Evolutionary conservation across 139 green algal genomes (phyloP), one percentile per base, ranked within the genome.

Genomic region (Chlamydomonas eustigma): DNA sequence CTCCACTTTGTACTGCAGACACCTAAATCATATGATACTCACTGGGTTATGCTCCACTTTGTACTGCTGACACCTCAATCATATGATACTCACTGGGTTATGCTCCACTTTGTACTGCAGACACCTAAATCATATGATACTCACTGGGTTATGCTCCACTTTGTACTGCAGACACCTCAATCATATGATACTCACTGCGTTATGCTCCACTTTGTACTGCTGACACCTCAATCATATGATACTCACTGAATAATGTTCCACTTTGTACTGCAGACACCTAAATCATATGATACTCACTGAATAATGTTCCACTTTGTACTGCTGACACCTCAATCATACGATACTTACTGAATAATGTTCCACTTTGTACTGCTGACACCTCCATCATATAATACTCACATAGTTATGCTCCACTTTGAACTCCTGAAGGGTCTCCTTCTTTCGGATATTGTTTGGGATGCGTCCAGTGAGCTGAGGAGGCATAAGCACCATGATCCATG

Each of bases 351-450:
- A 58, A 50, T 35, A 39, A 44, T 2, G 6, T 4, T 1, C 31
- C 34, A 32, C 3, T 28, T 1, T 2, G 4, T 4, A 37, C 34
- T n/a, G 24, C 44, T 28, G 12, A 58, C 12, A 58, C 44, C 12
- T 18, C 12, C 12, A 58, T 3, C 4, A 3, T 24, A 32, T n/a
- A n/a, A n/a, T n/a, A 75, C 76, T 72, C 50, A 80, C 76, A 68
- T 69, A 37, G 52, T 87, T 87, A 37, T 75, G 3, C 71, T 87
- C 75, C 22, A 88, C 44, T 73, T 88, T 88, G 69, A 84, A 51
- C 70, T 88, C 84, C 2, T 77, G 74, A 18, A 88, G 66, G 1
- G 1, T 22, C 2, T 63, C 32, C 67, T 83, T 67, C 1, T 2
- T 63, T 2, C 71, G 34, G 2, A 88, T 71, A 5, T 77, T 74